phyloP scores from a whole-genome alignment of 495 filamentous ascomycete species.

The Lasiosphaeria ovina region DNA sequence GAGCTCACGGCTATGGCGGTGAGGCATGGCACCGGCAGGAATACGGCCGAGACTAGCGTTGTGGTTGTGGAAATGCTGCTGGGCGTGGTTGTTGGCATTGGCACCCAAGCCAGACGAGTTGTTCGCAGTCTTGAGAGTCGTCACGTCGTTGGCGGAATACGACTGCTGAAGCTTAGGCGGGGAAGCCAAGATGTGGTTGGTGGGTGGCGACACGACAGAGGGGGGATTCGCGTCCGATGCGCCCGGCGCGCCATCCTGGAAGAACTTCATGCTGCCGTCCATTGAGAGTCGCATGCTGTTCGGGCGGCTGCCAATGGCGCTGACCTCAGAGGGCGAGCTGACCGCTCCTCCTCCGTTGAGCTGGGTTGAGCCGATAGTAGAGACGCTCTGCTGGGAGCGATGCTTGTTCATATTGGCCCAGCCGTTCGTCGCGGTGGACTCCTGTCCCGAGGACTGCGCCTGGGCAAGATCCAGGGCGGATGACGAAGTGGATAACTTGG shows the following conservation, averaged over 20 bases:
- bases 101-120: slow-evolving; percentile 28
- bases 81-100: slow-evolving; percentile 64
- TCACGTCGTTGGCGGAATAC: slow-evolving; percentile 85
- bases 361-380: slow-evolving; percentile 54
- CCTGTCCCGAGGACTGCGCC: slow-evolving; percentile 63
- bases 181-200: slow-evolving; percentile 46
- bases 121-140: slow-evolving; percentile 66
- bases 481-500: slow-evolving; percentile 71
- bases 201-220: slow-evolving; percentile 36
- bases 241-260: slow-evolving; percentile 28
- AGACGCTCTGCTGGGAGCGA: slow-evolving; percentile 79
- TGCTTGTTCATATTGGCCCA: slow-evolving; percentile 72
- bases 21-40: slow-evolving; percentile 57
- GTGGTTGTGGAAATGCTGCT: slow-evolving; percentile 79
- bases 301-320: slow-evolving; percentile 44
- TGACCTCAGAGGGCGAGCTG: slow-evolving; percentile 35
- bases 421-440: slow-evolving; percentile 49
- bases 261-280: slow-evolving; percentile 30
- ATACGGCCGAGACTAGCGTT: slow-evolving; percentile 79
- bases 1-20: slow-evolving; percentile 67
- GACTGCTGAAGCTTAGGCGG: slow-evolving; percentile 77
- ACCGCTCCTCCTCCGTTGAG: slow-evolving; percentile 32
- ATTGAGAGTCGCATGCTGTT: slow-evolving; percentile 56
- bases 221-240: slow-evolving; percentile 22
- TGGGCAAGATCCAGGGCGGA: slow-evolving; percentile 78